phyloP scores from a whole-genome alignment of 2,329 filamentous ascomycete genomes.

The Fusarium scirpi region DNA sequence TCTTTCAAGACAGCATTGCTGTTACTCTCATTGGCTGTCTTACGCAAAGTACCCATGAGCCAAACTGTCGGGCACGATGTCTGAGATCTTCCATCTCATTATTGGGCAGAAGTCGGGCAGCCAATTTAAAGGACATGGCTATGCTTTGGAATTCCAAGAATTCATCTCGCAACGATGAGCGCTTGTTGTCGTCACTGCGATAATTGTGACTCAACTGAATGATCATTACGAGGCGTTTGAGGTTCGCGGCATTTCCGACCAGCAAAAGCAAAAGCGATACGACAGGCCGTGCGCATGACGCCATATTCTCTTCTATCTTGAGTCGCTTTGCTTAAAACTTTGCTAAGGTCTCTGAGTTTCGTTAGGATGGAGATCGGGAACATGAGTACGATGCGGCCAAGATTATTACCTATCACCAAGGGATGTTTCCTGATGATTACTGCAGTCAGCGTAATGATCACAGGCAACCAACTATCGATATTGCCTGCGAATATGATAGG shows the following conservation, averaged over 20 bases:
- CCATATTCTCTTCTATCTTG: neutral
- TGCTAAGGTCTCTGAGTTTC: neutral
- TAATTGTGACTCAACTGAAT: neutral
- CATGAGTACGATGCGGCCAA: neutral
- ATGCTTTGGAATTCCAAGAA: neutral
- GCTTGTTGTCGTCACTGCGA: fast-evolving
- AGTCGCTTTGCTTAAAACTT: neutral
- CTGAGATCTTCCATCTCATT: neutral
- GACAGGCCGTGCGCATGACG: neutral
- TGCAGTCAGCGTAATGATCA: too few species aligned
- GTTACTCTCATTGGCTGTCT: too few species aligned
- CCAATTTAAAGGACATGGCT: too few species aligned
- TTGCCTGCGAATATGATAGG: neutral
- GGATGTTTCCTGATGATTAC: neutral
- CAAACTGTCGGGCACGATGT: neutral
- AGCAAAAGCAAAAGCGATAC: neutral
- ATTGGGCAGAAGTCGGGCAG: neutral
- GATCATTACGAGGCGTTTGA: neutral
- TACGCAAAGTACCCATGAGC: neutral
- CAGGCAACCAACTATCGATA: too few species aligned
- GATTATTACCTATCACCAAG: fast-evolving
- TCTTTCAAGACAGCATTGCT: too few species aligned
- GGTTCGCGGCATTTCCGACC: neutral
- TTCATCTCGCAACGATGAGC: neutral
- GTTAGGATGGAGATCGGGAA: neutral